Base-by-base conservation (phyloP, 495 filamentous ascomycete genomes). In the Hapsidospora chrysogenum region DNA sequence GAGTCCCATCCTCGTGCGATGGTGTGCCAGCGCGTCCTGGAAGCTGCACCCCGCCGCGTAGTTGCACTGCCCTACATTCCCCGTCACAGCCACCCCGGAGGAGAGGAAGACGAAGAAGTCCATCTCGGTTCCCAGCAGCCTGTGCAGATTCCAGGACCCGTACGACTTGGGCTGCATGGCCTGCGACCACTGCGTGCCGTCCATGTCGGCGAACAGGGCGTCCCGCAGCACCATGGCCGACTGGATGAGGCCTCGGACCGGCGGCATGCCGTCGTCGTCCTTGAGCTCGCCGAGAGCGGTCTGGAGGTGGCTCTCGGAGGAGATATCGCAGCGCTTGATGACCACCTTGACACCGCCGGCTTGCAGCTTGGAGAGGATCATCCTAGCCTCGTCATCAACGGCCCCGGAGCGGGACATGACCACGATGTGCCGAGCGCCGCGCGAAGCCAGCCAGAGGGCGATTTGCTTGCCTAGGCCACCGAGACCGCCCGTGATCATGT, bases 391-490 rank as follows among this genome's bases (percentile, higher is more conserved):
- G 3, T 52, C 61, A 1, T 47, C 48, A 0, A 50, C 52, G 2
- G 53, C 54, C 0, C 64, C 71, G 29, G 57, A 68, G 18, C 76
- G 59, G 7, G 70, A 74, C 11, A 79, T 52, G 5, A 79, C 58
- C 4, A 75, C 57, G 14, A 83, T 44, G 41, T 69, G 56, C 20
- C 52, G 53, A 7, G 74, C 78, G 9, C 74, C 74, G 22, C 66
- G 63, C 13, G 54, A 42, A 7, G 64, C 64, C 59, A 82, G 64
- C 72, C 70, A 78, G 2, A 50, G 56, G 1, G 72, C 53, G 38
- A 80, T 60, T 29, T 66, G 61, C 30, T 64, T 57, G 14, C 76
- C 76, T 8, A 82, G 59, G 9, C 75, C 77, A 9, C 75, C 72
- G 1, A 75, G 63, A 19, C 75, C 70, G 13, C 75, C 72, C 30